Evolutionary conservation across 2,329 filamentous ascomycete species (phyloP).

Genomic region (Colletotrichum shisoi): DNA sequence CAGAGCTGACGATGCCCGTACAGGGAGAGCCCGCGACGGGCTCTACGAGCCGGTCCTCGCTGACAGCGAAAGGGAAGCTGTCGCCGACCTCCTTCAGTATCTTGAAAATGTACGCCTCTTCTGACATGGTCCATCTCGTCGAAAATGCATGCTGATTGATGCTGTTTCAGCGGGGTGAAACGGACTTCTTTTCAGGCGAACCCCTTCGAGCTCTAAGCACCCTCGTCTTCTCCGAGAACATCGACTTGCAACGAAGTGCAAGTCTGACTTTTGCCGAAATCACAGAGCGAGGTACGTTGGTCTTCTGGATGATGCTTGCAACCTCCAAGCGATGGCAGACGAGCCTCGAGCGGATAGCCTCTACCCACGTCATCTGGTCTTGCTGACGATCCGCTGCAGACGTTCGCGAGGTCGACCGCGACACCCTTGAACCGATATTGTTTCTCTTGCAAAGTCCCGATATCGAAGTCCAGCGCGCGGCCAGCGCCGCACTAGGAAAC

Average conservation of each 20-base stretch:
- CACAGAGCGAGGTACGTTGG: constrained; percentile 84
- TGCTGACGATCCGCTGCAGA: constrained; percentile 64
- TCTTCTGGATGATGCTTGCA: constrained; percentile 10
- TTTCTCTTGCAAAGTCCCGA: constrained; percentile 94
- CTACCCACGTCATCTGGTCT: constrained; percentile 7
- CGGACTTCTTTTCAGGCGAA: constrained; percentile 97
- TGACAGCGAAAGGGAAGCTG: constrained; percentile 95
- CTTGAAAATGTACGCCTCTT: constrained; percentile 82
- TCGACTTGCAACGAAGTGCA: constrained; percentile 95
- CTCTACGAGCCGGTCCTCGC: constrained; percentile 88
- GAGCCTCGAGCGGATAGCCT: background rate
- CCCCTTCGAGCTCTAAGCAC: constrained; percentile 93
- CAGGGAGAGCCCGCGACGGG: constrained; percentile 79
- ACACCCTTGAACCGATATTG: constrained; percentile 94
- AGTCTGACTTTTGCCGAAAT: constrained; percentile 99
- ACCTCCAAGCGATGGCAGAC: background rate
- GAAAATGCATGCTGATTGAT: constrained; percentile 49
- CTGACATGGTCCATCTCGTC: background rate
- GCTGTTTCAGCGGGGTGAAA: constrained; percentile 79
- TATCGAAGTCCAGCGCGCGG: constrained; percentile 95
- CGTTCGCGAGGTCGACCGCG: constrained; percentile 92
- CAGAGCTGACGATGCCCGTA: constrained; percentile 27
- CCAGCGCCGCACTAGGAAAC: constrained; percentile 94
- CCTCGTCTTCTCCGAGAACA: constrained; percentile 97
- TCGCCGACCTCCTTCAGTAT: constrained; percentile 92